These are phyloP conservation scores for Gracilaria vermiculophylla DNA, from an alignment of 23 red algal species.

Conservation along the genomic window DNA sequence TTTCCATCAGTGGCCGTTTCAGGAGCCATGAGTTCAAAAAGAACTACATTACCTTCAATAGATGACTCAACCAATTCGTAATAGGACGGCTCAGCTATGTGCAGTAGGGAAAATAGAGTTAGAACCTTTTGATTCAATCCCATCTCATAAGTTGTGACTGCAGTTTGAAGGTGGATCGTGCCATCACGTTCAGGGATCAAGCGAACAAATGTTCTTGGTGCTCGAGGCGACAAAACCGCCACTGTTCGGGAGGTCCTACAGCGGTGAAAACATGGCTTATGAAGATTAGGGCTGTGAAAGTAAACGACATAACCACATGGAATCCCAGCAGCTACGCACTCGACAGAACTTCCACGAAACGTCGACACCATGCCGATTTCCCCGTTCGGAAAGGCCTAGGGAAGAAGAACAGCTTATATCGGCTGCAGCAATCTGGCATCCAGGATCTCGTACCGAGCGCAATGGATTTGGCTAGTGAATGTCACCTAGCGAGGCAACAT, in stretches of 20 bases:
- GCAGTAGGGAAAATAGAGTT: slow-evolving; percentile 29
- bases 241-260: background rate
- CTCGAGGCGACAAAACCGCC: background rate
- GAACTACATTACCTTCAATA: background rate
- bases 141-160: slow-evolving; percentile 41
- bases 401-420: background rate
- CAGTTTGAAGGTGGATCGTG: slow-evolving; percentile 43
- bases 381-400: background rate
- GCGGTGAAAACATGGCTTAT: background rate
- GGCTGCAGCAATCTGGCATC: too few relatives aligned
- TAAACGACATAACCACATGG: background rate
- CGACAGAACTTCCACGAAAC: background rate
- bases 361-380: background rate
- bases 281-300: background rate
- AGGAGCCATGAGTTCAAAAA: slow-evolving; percentile 41
- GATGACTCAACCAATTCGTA: slow-evolving; percentile 39
- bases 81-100: slow-evolving; percentile 48
- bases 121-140: background rate
- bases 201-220: slow-evolving; percentile 69
- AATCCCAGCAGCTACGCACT: background rate
- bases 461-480: too few relatives aligned
- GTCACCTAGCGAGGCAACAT: too few relatives aligned
- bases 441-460: background rate
- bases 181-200: background rate
- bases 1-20: background rate